Base-by-base conservation (phyloP, 2,329 filamentous ascomycete genomes). In the Ceratocystis huliohia region DNA sequence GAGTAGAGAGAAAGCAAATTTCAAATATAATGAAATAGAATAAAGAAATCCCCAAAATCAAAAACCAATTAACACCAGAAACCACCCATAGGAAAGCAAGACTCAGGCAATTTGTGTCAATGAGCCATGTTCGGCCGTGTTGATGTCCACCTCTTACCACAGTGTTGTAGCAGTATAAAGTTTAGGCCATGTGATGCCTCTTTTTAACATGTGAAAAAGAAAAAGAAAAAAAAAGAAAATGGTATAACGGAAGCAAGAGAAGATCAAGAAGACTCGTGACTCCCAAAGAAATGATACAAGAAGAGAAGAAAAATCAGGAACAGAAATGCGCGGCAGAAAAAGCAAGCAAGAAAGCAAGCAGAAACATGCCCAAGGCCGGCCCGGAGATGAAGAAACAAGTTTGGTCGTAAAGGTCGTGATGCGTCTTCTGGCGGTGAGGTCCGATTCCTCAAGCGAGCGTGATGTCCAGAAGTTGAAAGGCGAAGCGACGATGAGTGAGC, bases 161-260 rank as follows among this genome's bases (percentile, higher is more conserved):
- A 53, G 61, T 63, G 61, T 48, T n/a, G 20, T 22, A 62, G 59
- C 30, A 22, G 61, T 63, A 25, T 45, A 17, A 48, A 50, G 25
- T 33, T n/a, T 59, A 59, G 56, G 56, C 13, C 30, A 20, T 59
- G 56, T 59, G 56, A 37, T 33, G 56, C 28, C 56, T 59, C 56
- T 59, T 59, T 59, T 59, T 59, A 59, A 37, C 45, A 20, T 28
- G 30, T 17, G 37, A 41, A 50, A 46, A 28, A 48, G 37, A 50
- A 61, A 72, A 73, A 68, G 67, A 67, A 65, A 63, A 45, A 30
- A 63, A 62, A 68, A 57, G 65, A 66, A 69, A 48, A 68, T 69
- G 67, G 68, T 71, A 70, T 72, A 72, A 70, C 66, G 44, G 13
- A 20, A 45, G 61, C 37, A 70, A 73, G 74, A 66, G 64, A 69